A percentile compares a stretch with the other conserved stretches of the same genome.
Conservation (phyloP, 2,329 filamentous ascomycete genomes). For the Rasamsonia emersonii region DNA sequence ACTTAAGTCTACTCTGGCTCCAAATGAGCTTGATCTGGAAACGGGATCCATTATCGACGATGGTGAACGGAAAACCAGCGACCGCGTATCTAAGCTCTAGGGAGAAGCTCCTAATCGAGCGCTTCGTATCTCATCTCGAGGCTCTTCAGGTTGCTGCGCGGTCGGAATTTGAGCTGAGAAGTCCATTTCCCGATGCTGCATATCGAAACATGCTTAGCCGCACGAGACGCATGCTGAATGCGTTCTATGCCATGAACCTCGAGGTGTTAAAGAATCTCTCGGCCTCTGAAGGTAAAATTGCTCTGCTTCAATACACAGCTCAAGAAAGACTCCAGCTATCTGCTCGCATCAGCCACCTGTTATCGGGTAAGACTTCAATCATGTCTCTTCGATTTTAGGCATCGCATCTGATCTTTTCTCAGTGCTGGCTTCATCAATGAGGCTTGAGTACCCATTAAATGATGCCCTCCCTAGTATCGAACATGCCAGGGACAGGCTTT, state of each 20-base stretch:
- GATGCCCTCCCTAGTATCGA: slow-evolving; percentile 80
- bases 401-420: slow-evolving; percentile 42
- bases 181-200: slow-evolving; percentile 70
- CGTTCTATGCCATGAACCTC: slow-evolving; percentile 93
- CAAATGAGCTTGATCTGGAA: slow-evolving; percentile 97
- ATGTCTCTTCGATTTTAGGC: neutral
- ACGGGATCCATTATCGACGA: slow-evolving; percentile 71
- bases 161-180: slow-evolving; percentile 81
- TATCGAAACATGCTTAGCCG: slow-evolving; percentile 68
- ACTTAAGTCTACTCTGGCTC: slow-evolving; percentile 81
- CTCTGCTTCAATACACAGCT: slow-evolving; percentile 69
- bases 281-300: slow-evolving; percentile 70
- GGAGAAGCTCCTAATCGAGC: slow-evolving; percentile 79
- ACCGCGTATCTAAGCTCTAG: slow-evolving; percentile 73
- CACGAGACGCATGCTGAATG: slow-evolving; percentile 78
- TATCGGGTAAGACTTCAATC: slow-evolving; percentile 41
- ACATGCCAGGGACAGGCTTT: slow-evolving; percentile 67
- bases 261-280: slow-evolving; percentile 73
- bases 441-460: slow-evolving; percentile 86
- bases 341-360: slow-evolving; percentile 81
- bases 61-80: slow-evolving; percentile 52
- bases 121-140: slow-evolving; percentile 66
- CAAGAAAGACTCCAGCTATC: slow-evolving; percentile 74
- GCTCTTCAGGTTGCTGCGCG: slow-evolving; percentile 61
- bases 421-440: slow-evolving; percentile 86